Evolutionary conservation across 768 basidiomycete species (phyloP).

Genomic region (Panellus pusillus): DNA sequence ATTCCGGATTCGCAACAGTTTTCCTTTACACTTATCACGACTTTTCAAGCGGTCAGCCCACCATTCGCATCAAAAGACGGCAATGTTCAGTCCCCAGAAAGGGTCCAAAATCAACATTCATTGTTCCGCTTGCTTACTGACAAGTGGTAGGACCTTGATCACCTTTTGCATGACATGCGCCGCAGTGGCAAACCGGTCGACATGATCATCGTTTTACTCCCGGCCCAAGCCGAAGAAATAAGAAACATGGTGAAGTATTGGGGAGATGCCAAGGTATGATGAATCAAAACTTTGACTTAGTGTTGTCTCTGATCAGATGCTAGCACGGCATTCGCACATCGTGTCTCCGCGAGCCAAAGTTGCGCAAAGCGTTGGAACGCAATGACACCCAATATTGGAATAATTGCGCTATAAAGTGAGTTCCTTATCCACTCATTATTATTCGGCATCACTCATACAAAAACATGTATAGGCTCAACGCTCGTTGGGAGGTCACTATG

Average conservation of each 20-base stretch:
- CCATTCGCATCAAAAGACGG: not conserved
- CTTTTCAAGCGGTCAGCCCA: not conserved
- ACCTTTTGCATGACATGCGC: not conserved
- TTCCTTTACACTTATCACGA: not conserved
- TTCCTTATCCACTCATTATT: conserved; percentile 26
- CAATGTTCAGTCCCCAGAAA: not conserved
- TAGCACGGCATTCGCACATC: conserved; percentile 21
- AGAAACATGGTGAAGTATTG: conserved; percentile 51
- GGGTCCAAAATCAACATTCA: not conserved
- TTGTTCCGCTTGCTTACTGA: not conserved
- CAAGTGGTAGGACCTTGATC: conserved; percentile 1
- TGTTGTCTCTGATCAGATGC: not conserved
- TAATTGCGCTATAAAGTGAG: conserved; percentile 50
- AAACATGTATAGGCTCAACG: conserved; percentile 44
- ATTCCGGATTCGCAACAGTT: too few relatives aligned
- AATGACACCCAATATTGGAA: conserved; percentile 53
- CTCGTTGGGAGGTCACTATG: conserved; percentile 56
- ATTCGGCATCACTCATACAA: not conserved
- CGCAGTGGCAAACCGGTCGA: conserved; percentile 4
- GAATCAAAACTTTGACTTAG: not conserved
- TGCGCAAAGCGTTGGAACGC: conserved; percentile 7
- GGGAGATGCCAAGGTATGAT: conserved; percentile 46
- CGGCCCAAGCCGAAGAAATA: conserved; percentile 45
- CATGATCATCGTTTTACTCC: conserved; percentile 54
- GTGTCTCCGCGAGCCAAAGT: conserved; percentile 41